Conservation (phyloP, 1,284 basidiomycete species). For the Ustilago curta region DNA sequence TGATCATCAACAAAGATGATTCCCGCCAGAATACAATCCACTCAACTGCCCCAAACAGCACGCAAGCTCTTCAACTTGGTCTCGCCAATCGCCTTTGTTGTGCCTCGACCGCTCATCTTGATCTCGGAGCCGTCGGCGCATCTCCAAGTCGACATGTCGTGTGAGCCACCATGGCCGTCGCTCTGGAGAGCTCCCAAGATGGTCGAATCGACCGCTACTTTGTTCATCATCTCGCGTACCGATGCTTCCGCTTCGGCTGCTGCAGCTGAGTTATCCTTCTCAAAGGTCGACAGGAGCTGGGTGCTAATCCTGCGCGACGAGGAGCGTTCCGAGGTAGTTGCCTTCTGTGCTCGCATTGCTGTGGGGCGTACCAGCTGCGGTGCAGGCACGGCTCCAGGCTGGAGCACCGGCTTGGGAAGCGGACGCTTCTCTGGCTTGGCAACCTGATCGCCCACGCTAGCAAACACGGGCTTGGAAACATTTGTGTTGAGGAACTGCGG, state of each 20-base stretch:
- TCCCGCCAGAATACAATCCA: background rate
- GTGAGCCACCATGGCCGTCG: constrained; percentile 13
- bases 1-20: background rate
- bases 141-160: constrained; percentile 25
- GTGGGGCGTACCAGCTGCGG: constrained; percentile 37
- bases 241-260: constrained; percentile 8
- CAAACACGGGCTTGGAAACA: constrained; percentile 43
- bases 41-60: constrained; percentile 57
- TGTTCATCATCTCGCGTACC: constrained; percentile 41
- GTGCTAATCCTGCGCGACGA: constrained; percentile 36
- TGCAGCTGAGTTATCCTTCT: constrained; percentile 19
- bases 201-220: constrained; percentile 44
- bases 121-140: constrained; percentile 30
- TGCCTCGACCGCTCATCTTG: constrained; percentile 58
- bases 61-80: constrained; percentile 53
- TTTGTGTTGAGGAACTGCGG: constrained; percentile 57
- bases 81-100: constrained; percentile 58
- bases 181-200: constrained; percentile 32
- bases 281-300: constrained; percentile 39
- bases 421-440: constrained; percentile 35
- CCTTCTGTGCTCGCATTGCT: constrained; percentile 31
- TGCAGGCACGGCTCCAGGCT: constrained; percentile 34
- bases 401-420: constrained; percentile 36
- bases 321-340: constrained; percentile 16
- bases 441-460: constrained; percentile 13